These are phyloP conservation scores for Aspergillus ustus DNA, from an alignment of 2,329 filamentous ascomycete genomes.

Conservation along the genomic window DNA sequence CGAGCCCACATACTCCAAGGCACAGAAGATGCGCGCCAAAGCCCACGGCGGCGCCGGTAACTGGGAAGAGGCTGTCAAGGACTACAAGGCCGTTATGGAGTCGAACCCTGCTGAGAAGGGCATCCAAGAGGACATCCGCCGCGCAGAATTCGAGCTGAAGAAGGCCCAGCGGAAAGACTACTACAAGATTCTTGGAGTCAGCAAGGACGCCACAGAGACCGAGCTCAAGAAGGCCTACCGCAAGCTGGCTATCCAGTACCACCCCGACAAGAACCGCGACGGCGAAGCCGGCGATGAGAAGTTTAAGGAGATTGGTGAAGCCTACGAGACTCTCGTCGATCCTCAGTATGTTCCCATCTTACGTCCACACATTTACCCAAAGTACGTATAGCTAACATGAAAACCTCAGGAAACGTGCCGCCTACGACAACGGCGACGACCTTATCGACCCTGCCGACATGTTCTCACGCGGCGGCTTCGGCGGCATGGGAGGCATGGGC, in stretches of 20 bases:
- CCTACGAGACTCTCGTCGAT: conserved; percentile 94
- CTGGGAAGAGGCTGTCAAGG: conserved; percentile 89
- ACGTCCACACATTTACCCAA: background rate
- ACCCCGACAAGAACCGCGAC: conserved; percentile 93
- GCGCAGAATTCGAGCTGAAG: conserved; percentile 93
- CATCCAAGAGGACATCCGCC: conserved; percentile 82
- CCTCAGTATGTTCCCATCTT: conserved; percentile 69
- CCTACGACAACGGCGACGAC: conserved; percentile 92
- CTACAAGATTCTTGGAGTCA: conserved; percentile 92
- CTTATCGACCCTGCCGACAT: conserved; percentile 86
- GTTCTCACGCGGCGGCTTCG: conserved; percentile 67
- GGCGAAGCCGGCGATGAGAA: conserved; percentile 82
- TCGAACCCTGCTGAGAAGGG: conserved; percentile 79
- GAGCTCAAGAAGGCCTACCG: conserved; percentile 98
- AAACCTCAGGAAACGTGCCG: conserved; percentile 72
- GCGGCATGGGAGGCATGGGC: conserved; percentile 53
- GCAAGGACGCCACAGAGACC: conserved; percentile 80
- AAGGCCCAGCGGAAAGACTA: conserved; percentile 98
- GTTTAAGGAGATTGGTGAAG: conserved; percentile 98
- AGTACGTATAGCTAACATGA: conserved; percentile 18
- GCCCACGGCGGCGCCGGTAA: conserved; percentile 81
- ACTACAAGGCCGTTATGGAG: conserved; percentile 86
- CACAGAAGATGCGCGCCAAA: conserved; percentile 91
- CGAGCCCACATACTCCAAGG: conserved; percentile 85
- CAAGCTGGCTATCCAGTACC: conserved; percentile 89